Conservation (phyloP, 1,139 yeast genomes). For the Wickerhamiella pararugosa region DNA sequence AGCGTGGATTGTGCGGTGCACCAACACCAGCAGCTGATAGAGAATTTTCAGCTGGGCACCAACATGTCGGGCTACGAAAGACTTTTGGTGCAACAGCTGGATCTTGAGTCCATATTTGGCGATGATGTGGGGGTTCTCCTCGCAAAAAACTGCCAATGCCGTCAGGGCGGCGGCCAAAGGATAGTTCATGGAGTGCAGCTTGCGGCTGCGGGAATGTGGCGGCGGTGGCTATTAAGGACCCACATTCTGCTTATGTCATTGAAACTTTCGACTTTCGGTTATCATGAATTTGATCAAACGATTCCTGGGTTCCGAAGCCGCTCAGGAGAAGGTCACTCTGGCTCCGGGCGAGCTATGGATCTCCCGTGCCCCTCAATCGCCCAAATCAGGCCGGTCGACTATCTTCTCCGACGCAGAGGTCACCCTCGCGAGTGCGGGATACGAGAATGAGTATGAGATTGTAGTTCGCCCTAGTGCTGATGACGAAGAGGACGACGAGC, state of each 20-base stretch:
- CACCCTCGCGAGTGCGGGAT: constrained; percentile 50
- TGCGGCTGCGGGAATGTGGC: too few relatives aligned
- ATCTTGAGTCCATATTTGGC: too few relatives aligned
- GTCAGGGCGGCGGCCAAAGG: too few relatives aligned
- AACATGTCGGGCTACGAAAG: too few relatives aligned
- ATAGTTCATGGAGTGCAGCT: too few relatives aligned
- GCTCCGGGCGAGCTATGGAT: constrained; percentile 72
- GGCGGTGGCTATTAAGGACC: neutral
- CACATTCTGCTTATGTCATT: neutral
- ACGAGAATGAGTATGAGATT: constrained; percentile 53
- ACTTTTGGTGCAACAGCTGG: too few relatives aligned
- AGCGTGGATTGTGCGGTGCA: too few relatives aligned
- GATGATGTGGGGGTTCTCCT: too few relatives aligned
- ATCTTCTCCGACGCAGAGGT: constrained; percentile 65
- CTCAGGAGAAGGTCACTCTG: constrained; percentile 55
- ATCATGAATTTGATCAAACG: constrained; percentile 3
- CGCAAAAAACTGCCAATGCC: too few relatives aligned
- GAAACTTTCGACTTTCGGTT: constrained; percentile 1
- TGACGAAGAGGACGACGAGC: constrained; percentile 40
- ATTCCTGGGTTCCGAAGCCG: constrained; percentile 40
- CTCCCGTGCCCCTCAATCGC: constrained; percentile 60
- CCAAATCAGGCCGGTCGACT: constrained; percentile 79
- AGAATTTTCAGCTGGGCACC: too few relatives aligned
- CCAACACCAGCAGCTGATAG: too few relatives aligned
- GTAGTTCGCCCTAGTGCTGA: constrained; percentile 54